Evolutionary conservation across 805 yeast genomes (phyloP), one percentile per base, ranked within the genome.

Genomic region (Myxozyma udenii): DNA sequence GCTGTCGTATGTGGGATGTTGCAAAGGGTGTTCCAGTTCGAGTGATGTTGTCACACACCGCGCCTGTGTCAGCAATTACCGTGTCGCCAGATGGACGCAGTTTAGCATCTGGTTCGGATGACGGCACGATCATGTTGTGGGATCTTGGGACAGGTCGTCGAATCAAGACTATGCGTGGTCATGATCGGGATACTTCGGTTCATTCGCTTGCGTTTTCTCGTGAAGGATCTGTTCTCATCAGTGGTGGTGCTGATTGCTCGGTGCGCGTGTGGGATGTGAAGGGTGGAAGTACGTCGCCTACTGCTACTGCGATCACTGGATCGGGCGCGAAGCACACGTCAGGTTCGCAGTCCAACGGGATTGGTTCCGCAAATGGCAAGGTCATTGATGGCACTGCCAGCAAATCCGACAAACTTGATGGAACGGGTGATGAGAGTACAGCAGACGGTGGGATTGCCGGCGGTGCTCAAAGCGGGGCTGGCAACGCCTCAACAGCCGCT

Each of bases 1-100:
- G 98, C 0, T 85, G 95, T 64, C 78, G 98, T 58, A 90, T 93
- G 97, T 93, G 99, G 99, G 98, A 93, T 68, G 82, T 93, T 23
- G 79, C 83, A 33, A 78, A 83, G 38, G 99, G 98, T 36, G 83
- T 81, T 58, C 82, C 95, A 37, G 97, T 90, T 25, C 78, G 99
- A 57, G 82, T 93, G 7, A 91, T 93, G 68, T 80, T 88, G 68
- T 97, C 96, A 1, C 97, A 90, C 64, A 80, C 89, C 2, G 89
- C 90, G n/a, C 85, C 97, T 1, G 79, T 93, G 21, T 85, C 87
- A 57, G 78, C 89, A 18, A 72, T 87, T 60, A 89, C 95, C 0
- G 95, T 88, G 6, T 85, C 96, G 1, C 98, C 98, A 0, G 97
- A 93, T 72, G 99, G 99, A 2, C 77, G 97, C 64, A 87, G 96